phyloP scores from a whole-genome alignment of 768 basidiomycete species.

The Agaricus bisporus region DNA sequence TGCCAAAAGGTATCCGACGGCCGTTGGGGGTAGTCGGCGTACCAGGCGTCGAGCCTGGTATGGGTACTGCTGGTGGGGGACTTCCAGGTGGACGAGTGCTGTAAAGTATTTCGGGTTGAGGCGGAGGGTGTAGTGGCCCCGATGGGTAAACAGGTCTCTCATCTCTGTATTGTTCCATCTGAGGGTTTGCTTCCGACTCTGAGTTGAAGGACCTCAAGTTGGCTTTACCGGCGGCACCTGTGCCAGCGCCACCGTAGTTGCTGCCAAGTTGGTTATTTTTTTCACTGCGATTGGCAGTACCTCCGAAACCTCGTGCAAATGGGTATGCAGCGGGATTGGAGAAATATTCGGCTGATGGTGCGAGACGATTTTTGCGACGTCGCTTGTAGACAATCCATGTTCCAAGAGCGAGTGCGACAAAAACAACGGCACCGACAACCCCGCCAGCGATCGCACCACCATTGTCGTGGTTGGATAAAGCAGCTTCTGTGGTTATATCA shows the following conservation, averaged over 20 bases:
- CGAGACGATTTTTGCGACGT: conserved; percentile 33
- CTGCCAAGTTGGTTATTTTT: not conserved
- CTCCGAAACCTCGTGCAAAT: conserved; percentile 8
- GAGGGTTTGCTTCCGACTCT: not conserved
- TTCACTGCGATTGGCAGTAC: not conserved
- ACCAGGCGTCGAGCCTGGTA: not conserved
- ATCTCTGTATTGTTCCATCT: not conserved
- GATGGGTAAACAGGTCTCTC: not conserved
- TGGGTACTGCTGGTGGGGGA: not conserved
- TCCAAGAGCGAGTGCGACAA: conserved; percentile 28
- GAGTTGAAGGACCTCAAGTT: not conserved
- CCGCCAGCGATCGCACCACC: conserved; percentile 49
- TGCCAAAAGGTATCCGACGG: conserved; percentile 10
- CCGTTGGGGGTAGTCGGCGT: conserved; percentile 9
- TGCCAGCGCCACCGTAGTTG: not conserved
- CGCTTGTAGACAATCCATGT: conserved; percentile 35
- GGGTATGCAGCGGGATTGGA: conserved; percentile 3
- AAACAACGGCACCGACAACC: conserved; percentile 41
- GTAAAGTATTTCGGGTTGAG: conserved; percentile 7
- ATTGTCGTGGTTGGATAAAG: conserved; percentile 15
- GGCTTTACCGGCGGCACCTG: conserved; percentile 2
- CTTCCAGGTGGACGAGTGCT: not conserved
- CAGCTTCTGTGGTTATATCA: conserved; percentile 7
- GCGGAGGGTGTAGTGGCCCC: not conserved
- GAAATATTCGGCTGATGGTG: conserved; percentile 59